Evolutionary conservation across 345 rosid species (phyloP), one percentile per base, ranked within the genome.

Genomic region (Abelmoschus esculentus): DNA sequence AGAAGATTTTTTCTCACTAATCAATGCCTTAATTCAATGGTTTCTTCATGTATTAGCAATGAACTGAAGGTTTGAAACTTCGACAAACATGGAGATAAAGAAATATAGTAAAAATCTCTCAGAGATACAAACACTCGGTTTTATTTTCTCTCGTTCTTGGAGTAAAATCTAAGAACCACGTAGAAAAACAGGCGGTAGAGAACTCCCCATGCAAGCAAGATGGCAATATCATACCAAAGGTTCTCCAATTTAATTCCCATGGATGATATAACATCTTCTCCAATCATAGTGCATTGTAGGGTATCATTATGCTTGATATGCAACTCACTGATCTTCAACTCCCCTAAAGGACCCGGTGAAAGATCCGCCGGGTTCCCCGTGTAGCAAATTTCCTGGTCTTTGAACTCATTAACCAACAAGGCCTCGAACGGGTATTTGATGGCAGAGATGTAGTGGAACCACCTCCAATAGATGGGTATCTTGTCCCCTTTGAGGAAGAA

Each of bases 361-460:
- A 84, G 86, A 1, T 84, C 86, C 7, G 64, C 2, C 1, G 10
- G 2, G 6, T 55, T 7, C 10, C 89, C 86, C 0, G 19, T 50
- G 28, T 80, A 82, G 71, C 93, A 84, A 3, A 22, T 31, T 12
- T 63, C 58, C 19, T 17, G 53, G 13, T 78, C 83, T 58, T 81
- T 49, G 76, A 86, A 88, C 72, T 88, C 90, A n/a, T 81, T 86
- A 3, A 69, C 50, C 1, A 86, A 58, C 81, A 86, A 71, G 3
- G 85, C 89, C 72, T 88, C 90, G 8, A 86, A 88, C 0, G 90
- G 93, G 69, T 88, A 86, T 62, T 86, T 86, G 52, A 86, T 88
- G 44, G 90, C 87, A 5, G 90, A 88, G 2, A 84, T 70, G 73
- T 83, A 86, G 69, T 86, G 93, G 17, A 88, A 83, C 93, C 89